A percentile compares a stretch with the other conserved stretches of the same genome.
These are phyloP conservation scores for Prunus campanulata DNA, from an alignment of 306 rosid species.

Conservation along the genomic window DNA sequence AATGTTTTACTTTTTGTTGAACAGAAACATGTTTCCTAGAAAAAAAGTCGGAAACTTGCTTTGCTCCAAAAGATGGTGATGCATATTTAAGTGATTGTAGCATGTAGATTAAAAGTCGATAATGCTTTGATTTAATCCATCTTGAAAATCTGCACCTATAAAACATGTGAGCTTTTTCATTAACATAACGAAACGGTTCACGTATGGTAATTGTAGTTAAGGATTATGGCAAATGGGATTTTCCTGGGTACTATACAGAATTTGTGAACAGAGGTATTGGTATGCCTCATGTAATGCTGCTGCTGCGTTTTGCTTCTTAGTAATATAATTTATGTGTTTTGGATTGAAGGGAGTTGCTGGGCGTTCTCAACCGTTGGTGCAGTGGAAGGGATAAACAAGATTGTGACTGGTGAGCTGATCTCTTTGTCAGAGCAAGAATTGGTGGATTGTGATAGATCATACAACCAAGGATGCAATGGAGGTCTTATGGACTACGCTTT, in stretches of 20 bases:
- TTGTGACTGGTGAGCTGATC: constrained; percentile 59
- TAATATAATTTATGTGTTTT: not conserved
- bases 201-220: too few relatives aligned
- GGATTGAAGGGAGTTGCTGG: constrained; percentile 92
- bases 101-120: not conserved
- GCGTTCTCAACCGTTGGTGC: constrained; percentile 83
- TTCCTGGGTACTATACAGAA: not conserved
- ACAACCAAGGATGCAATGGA: constrained; percentile 89
- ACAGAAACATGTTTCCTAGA: not conserved
- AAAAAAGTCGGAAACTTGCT: not conserved
- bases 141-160: not conserved
- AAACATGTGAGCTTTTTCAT: not conserved
- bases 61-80: not conserved
- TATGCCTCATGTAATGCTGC: not conserved
- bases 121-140: not conserved
- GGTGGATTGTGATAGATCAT: constrained; percentile 74
- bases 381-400: constrained; percentile 80
- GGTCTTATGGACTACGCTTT: constrained; percentile 95
- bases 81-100: not conserved
- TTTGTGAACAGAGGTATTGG: not conserved
- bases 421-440: constrained; percentile 84
- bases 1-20: too few relatives aligned
- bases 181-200: not conserved
- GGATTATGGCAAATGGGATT: too few relatives aligned
- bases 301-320: not conserved